phyloP scores from a whole-genome alignment of 1,139 yeast genomes.

The Protomyces macrosporus region DNA sequence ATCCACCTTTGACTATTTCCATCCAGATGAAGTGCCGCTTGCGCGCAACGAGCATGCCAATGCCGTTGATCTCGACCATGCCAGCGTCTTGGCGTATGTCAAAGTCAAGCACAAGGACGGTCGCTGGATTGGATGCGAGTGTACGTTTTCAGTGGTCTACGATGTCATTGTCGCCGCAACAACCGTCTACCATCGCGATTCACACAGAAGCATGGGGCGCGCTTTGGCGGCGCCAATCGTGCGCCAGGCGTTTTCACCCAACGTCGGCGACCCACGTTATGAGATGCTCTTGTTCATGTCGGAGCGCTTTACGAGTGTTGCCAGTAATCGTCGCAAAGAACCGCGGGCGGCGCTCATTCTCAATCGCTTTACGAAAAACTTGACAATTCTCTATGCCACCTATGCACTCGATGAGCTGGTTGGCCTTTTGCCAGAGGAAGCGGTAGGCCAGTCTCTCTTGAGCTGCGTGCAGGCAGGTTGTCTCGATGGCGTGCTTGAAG shows the following conservation, averaged over 20 bases:
- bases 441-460: conserved; percentile 26
- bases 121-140: conserved; percentile 27
- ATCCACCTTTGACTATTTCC: conserved; percentile 26
- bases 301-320: conserved; percentile 11
- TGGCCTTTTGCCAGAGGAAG: conserved; percentile 18
- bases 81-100: conserved; percentile 22
- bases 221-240: conserved; percentile 27
- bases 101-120: conserved; percentile 13
- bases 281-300: conserved; percentile 23
- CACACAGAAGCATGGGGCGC: background rate
- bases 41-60: conserved; percentile 8
- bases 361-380: conserved; percentile 25
- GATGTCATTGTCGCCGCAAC: conserved; percentile 29
- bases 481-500: conserved; percentile 28
- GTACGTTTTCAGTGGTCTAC: conserved; percentile 26
- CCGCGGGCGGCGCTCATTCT: conserved; percentile 31
- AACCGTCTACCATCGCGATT: conserved; percentile 17
- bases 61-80: conserved; percentile 20
- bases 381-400: conserved; percentile 30
- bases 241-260: conserved; percentile 15
- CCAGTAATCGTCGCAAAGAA: conserved; percentile 10
- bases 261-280: conserved; percentile 10
- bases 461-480: conserved; percentile 25
- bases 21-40: conserved; percentile 22
- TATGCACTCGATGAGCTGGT: conserved; percentile 19